Percentiles rank a stretch among this genome's conserved stretches.
Conservation (phyloP, 805 yeast genomes). For the Candida methanosorbosa region DNA sequence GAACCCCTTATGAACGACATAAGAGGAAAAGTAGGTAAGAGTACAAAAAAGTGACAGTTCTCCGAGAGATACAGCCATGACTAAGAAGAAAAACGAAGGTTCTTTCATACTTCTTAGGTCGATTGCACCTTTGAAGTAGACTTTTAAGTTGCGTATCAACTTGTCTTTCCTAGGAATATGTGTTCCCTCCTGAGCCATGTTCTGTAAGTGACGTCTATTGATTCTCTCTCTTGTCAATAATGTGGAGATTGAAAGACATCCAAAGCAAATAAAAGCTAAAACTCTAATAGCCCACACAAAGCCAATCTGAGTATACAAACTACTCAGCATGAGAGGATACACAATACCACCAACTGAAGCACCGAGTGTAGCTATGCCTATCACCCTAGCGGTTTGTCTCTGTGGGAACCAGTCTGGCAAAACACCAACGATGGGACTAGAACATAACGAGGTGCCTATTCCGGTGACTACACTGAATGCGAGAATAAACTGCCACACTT, state of each 20-base stretch:
- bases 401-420: slow-evolving; percentile 51
- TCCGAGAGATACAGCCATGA: slow-evolving; percentile 27
- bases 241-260: slow-evolving; percentile 14
- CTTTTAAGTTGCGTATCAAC: slow-evolving; percentile 1
- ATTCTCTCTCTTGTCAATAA: slow-evolving; percentile 26
- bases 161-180: not conserved
- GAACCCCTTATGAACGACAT: slow-evolving; percentile 36
- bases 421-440: slow-evolving; percentile 47
- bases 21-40: slow-evolving; percentile 42
- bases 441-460: slow-evolving; percentile 36
- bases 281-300: slow-evolving; percentile 48
- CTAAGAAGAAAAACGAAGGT: slow-evolving; percentile 26
- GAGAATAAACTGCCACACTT: slow-evolving; percentile 36
- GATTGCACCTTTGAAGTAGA: slow-evolving; percentile 17
- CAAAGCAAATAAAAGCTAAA: slow-evolving; percentile 34
- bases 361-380: slow-evolving; percentile 48
- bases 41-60: slow-evolving; percentile 41
- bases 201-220: not conserved
- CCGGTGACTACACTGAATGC: slow-evolving; percentile 35
- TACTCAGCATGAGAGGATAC: slow-evolving; percentile 41
- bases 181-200: not conserved
- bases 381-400: slow-evolving; percentile 31
- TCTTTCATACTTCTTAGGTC: slow-evolving; percentile 30
- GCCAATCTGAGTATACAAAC: slow-evolving; percentile 35
- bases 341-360: slow-evolving; percentile 44